phyloP scores from a whole-genome alignment of 306 rosid genomes.

The Pyrus pyrifolia region DNA sequence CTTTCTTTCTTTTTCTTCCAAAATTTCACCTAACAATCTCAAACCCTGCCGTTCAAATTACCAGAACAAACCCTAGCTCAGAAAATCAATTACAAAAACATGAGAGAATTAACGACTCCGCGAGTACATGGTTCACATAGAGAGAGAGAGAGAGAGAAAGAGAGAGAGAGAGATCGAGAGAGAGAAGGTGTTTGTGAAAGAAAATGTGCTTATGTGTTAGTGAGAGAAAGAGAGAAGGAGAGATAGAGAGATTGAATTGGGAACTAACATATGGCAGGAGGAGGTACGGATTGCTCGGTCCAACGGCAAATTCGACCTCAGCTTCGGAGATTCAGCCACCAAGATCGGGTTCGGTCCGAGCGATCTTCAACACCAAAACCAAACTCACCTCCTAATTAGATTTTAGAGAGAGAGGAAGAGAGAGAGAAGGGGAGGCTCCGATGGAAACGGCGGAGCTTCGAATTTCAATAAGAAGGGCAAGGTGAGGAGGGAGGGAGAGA shows the following conservation, averaged over 20 bases:
- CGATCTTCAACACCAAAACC: not conserved
- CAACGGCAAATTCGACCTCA: slow-evolving; percentile 13
- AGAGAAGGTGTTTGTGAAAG: not conserved
- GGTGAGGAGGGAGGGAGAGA: not conserved
- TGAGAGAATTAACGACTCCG: not conserved
- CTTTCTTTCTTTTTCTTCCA: not conserved
- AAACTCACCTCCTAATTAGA: not conserved
- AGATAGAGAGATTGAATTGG: slow-evolving; percentile 1
- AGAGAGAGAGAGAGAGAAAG: not conserved
- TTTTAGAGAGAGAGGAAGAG: not conserved
- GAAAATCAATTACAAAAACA: not conserved
- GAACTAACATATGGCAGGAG: slow-evolving; percentile 35
- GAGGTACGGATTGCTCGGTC: slow-evolving; percentile 35
- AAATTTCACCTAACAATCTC: slow-evolving; percentile 11
- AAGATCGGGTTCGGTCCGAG: slow-evolving; percentile 17
- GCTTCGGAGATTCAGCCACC: slow-evolving; percentile 21
- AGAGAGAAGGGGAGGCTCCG: not conserved
- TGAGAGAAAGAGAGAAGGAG: slow-evolving; percentile 1
- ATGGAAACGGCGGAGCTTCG: slow-evolving; percentile 22
- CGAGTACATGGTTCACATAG: not conserved
- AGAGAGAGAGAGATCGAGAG: not conserved
- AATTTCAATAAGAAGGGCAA: not conserved
- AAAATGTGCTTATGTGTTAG: not conserved
- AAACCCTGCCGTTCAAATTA: slow-evolving; percentile 8
- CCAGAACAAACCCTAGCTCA: not conserved